These are phyloP conservation scores for Exidia glandulosa DNA, from an alignment of 768 basidiomycete genomes.

Conservation along the genomic window DNA sequence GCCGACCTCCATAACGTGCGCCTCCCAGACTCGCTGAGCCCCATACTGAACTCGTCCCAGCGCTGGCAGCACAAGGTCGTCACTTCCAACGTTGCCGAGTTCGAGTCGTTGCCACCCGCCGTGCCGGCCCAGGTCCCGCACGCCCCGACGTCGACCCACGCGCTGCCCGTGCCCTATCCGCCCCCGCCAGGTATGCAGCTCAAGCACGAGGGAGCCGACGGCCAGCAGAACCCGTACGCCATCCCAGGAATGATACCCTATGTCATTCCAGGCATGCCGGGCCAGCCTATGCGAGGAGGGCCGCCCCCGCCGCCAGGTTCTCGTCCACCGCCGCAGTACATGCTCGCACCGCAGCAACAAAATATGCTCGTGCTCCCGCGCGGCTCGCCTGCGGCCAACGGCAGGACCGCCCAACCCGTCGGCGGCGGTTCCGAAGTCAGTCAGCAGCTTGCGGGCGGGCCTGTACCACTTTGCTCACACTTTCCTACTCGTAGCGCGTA, in stretches of 20 bases:
- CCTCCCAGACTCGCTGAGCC: constrained; percentile 10
- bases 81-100: constrained; percentile 91
- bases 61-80: constrained; percentile 96
- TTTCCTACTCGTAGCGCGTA: constrained; percentile 25
- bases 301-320: not conserved
- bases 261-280: not conserved
- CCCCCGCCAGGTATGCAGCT: not conserved
- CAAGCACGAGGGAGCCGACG: not conserved
- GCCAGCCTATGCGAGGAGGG: too few relatives aligned
- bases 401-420: not conserved
- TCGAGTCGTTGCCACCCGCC: constrained; percentile 42
- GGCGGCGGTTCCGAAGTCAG: not conserved
- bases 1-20: constrained; percentile 81
- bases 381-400: not conserved
- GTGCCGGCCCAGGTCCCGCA: constrained; percentile 41
- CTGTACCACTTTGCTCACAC: not conserved
- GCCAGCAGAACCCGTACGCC: not conserved
- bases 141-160: constrained; percentile 51
- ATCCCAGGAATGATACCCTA: not conserved
- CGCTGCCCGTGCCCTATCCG: constrained; percentile 24
- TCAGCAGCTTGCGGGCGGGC: not conserved
- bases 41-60: constrained; percentile 26
- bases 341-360: not conserved
- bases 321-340: not conserved
- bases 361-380: not conserved